A percentile compares a stretch with the other conserved stretches of the same genome.
Conservation (phyloP, 441 rosid genomes). For the Bruguiera hainesii region DNA sequence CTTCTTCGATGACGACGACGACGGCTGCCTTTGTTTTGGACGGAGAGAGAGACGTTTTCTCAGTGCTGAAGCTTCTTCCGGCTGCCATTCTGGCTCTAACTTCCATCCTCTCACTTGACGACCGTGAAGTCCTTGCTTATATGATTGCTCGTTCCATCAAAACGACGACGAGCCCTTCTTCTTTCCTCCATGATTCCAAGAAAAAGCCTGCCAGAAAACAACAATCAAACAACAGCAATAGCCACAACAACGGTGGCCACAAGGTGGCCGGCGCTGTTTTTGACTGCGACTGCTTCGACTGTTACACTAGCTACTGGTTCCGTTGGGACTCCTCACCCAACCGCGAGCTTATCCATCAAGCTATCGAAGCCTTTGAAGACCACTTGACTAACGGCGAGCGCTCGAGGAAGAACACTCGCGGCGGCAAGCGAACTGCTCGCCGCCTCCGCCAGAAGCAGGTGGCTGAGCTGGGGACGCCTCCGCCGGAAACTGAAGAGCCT, state of each 20-base stretch:
- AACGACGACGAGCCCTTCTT: slow-evolving; percentile 30
- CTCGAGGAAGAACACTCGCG: slow-evolving; percentile 23
- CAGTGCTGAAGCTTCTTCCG: slow-evolving; percentile 62
- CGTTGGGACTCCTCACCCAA: slow-evolving; percentile 85
- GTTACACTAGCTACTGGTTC: slow-evolving; percentile 78
- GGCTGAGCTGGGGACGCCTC: background rate
- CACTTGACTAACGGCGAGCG: slow-evolving; percentile 41
- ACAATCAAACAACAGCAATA: background rate
- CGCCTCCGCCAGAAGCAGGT: slow-evolving; percentile 18
- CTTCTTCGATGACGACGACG: slow-evolving; percentile 20
- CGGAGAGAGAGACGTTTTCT: slow-evolving; percentile 31
- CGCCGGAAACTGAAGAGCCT: background rate
- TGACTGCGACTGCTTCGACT: slow-evolving; percentile 76
- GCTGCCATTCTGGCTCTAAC: slow-evolving; percentile 60
- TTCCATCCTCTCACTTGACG: slow-evolving; percentile 58
- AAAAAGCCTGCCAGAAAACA: slow-evolving; percentile 35
- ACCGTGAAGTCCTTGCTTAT: slow-evolving; percentile 81
- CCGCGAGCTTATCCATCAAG: slow-evolving; percentile 69
- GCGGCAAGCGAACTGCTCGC: slow-evolving; percentile 35
- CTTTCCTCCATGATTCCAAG: slow-evolving; percentile 22
- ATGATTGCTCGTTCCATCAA: slow-evolving; percentile 62
- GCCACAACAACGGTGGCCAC: slow-evolving; percentile 7
- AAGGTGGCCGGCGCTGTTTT: slow-evolving; percentile 40
- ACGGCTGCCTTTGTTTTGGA: slow-evolving; percentile 6
- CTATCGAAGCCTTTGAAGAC: slow-evolving; percentile 82